Conservation (phyloP, 441 rosid genomes). For the Omphalea diandra region DNA sequence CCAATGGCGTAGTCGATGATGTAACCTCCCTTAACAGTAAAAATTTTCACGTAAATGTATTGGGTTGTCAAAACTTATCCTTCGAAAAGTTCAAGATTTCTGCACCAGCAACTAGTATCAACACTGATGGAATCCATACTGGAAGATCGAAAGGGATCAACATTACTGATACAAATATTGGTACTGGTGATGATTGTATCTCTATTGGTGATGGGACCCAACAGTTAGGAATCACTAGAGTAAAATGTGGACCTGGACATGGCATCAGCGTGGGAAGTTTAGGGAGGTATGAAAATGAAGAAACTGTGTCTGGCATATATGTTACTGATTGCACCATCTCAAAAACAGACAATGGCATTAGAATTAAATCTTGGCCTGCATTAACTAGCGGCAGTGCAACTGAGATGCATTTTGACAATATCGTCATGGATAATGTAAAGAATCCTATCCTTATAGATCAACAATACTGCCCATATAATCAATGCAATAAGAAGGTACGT, state of each 20-base stretch:
- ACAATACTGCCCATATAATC: no score
- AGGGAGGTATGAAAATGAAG: no score
- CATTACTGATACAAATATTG: background rate
- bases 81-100: conserved; percentile 27
- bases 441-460: no score
- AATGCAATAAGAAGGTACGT: no score
- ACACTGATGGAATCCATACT: conserved; percentile 66
- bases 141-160: background rate
- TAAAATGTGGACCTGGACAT: conserved; percentile 16
- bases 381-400: conserved; percentile 28
- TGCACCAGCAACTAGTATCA: conserved; percentile 46
- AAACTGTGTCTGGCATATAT: conserved; percentile 38
- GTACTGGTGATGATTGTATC: no score
- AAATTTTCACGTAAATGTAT: no score
- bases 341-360: conserved; percentile 41
- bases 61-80: conserved; percentile 37
- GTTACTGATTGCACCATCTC: conserved; percentile 33
- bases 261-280: conserved; percentile 34
- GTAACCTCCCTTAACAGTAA: no score
- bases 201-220: no score
- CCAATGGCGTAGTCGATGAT: conserved; percentile 30
- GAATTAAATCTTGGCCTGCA: no score
- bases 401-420: conserved; percentile 36
- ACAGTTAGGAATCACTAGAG: background rate
- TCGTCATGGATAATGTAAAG: no score